Evolutionary conservation across 805 yeast species (phyloP).

Genomic region (Barnettozyma sp.): DNA sequence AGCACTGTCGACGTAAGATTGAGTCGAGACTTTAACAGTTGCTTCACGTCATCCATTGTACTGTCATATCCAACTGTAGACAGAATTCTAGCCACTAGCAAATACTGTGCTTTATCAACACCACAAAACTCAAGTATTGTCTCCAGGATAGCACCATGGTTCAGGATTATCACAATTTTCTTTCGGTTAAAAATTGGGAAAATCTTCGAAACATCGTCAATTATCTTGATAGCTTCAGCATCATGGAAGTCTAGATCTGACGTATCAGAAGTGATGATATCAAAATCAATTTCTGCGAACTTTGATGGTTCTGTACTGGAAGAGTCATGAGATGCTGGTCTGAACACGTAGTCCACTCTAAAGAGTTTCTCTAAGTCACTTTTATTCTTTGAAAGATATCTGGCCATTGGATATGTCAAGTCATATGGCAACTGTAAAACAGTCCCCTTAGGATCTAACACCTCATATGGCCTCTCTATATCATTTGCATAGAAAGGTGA

Average conservation of each 20-base stretch:
- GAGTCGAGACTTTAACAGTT: slow-evolving; percentile 53
- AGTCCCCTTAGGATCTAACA: slow-evolving; percentile 80
- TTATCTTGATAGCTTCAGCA: slow-evolving; percentile 81
- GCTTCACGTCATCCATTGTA: slow-evolving; percentile 51
- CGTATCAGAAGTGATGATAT: slow-evolving; percentile 48
- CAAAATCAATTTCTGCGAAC: slow-evolving; percentile 82
- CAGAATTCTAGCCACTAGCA: slow-evolving; percentile 61
- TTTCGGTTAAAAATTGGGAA: slow-evolving; percentile 62
- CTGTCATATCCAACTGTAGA: slow-evolving; percentile 71
- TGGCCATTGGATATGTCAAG: slow-evolving; percentile 82
- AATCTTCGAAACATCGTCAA: slow-evolving; percentile 60
- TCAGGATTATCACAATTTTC: slow-evolving; percentile 55
- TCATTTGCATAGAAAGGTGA: slow-evolving; percentile 63
- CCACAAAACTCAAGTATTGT: slow-evolving; percentile 77
- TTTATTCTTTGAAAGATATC: slow-evolving; percentile 64
- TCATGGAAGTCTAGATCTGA: slow-evolving; percentile 54
- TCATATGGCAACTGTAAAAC: slow-evolving; percentile 88
- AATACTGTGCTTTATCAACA: slow-evolving; percentile 64
- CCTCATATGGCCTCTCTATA: slow-evolving; percentile 53
- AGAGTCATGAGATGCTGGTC: slow-evolving; percentile 44
- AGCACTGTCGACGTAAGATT: slow-evolving; percentile 75
- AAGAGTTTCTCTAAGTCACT: slow-evolving; percentile 52
- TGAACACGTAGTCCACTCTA: slow-evolving; percentile 74
- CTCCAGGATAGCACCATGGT: slow-evolving; percentile 76
- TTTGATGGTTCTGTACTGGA: slow-evolving; percentile 66